phyloP scores from a whole-genome alignment of 805 yeast genomes.

The Candida sakaeoensis region DNA sequence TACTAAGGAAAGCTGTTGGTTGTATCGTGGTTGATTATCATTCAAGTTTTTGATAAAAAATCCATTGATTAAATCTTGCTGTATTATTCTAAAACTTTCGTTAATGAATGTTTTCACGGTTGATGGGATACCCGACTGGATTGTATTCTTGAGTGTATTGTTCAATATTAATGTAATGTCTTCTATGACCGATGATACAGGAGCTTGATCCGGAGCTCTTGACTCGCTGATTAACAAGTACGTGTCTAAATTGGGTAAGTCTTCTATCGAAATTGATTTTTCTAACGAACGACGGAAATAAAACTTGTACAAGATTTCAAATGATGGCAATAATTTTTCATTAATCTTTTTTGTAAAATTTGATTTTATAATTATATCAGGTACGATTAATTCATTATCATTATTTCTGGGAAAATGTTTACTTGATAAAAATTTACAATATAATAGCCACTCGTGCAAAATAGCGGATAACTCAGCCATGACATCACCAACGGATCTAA shows the following conservation, averaged over 20 bases:
- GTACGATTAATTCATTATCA: conserved; percentile 42
- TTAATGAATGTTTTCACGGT: conserved; percentile 53
- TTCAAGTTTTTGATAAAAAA: conserved; percentile 31
- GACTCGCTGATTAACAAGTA: conserved; percentile 22
- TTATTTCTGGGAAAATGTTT: conserved; percentile 55
- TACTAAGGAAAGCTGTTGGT: conserved; percentile 24
- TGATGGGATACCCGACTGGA: conserved; percentile 66
- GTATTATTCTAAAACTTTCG: conserved; percentile 56
- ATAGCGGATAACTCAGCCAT: conserved; percentile 71
- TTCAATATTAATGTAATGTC: conserved; percentile 76
- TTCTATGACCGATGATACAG: conserved; percentile 81
- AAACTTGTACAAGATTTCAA: conserved; percentile 60
- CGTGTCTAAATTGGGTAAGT: conserved; percentile 52
- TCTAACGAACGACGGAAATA: conserved; percentile 76
- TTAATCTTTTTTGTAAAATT: conserved; percentile 54
- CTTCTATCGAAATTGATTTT: conserved; percentile 77
- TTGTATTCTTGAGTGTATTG: conserved; percentile 57
- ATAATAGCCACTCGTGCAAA: conserved; percentile 81
- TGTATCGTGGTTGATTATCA: conserved; percentile 41
- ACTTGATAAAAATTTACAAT: conserved; percentile 65
- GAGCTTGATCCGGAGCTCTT: conserved; percentile 51
- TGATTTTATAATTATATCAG: conserved; percentile 51
- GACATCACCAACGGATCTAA: conserved; percentile 64
- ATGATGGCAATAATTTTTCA: conserved; percentile 52
- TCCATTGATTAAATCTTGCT: conserved; percentile 60